Percentiles rank a stretch among this genome's conserved stretches.
These are phyloP conservation scores for Hansfordia pulvinata DNA, from an alignment of 2,329 filamentous ascomycete species.

Conservation along the genomic window DNA sequence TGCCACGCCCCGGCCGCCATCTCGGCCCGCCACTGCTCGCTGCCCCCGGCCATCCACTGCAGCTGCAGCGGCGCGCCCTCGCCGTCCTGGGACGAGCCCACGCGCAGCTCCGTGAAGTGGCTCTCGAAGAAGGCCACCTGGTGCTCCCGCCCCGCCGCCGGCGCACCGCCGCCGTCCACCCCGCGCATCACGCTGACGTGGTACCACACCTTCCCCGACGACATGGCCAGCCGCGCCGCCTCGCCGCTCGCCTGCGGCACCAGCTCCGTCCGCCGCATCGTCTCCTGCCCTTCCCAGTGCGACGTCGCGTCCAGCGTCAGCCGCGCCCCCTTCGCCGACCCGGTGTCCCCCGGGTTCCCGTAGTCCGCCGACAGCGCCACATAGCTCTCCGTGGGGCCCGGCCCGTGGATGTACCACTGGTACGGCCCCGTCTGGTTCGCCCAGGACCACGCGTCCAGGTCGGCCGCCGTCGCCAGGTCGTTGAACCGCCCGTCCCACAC, in stretches of 20 bases:
- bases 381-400: slow-evolving; percentile 39
- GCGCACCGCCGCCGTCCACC: slow-evolving; percentile 43
- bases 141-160: slow-evolving; percentile 50
- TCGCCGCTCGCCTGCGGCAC: slow-evolving; percentile 56
- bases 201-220: slow-evolving; percentile 54
- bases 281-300: slow-evolving; percentile 61
- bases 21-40: slow-evolving; percentile 47
- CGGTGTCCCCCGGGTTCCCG: slow-evolving; percentile 52
- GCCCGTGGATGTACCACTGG: slow-evolving; percentile 66
- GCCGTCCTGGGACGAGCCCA: slow-evolving; percentile 34
- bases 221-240: too few species aligned
- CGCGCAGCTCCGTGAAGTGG: slow-evolving; percentile 65
- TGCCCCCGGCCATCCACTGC: slow-evolving; percentile 49
- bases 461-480: slow-evolving; percentile 30
- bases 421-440: slow-evolving; percentile 50
- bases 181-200: slow-evolving; percentile 57
- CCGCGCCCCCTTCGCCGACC: slow-evolving; percentile 50
- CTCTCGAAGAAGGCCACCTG: slow-evolving; percentile 51
- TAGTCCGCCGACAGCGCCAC: slow-evolving; percentile 44
- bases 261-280: slow-evolving; percentile 60
- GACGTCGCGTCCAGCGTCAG: slow-evolving; percentile 51
- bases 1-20: slow-evolving; percentile 56
- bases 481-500: slow-evolving; percentile 51
- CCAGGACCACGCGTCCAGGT: slow-evolving; percentile 47
- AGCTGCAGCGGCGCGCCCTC: slow-evolving; percentile 38